Evolutionary conservation across 495 filamentous ascomycete genomes (phyloP).

Genomic region (Haplographium delicatum): DNA sequence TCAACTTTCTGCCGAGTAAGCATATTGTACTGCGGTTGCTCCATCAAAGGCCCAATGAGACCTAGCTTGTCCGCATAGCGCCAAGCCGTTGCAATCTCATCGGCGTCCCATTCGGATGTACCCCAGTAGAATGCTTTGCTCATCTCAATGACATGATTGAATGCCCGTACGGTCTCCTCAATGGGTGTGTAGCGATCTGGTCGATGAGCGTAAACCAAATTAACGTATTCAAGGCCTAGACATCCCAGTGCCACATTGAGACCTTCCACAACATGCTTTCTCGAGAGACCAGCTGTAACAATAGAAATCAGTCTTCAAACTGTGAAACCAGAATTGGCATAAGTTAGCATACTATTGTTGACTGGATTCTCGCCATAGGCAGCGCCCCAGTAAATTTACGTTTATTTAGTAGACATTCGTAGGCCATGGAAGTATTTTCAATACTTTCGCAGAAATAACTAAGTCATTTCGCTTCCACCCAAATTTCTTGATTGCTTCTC

Average conservation of each 20-base stretch:
- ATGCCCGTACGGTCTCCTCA: conserved; percentile 69
- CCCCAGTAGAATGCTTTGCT: conserved; percentile 46
- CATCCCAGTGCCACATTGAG: conserved; percentile 52
- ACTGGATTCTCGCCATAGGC: conserved; percentile 49
- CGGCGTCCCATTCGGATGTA: conserved; percentile 50
- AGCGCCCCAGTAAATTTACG: conserved; percentile 50
- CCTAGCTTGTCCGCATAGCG: conserved; percentile 29
- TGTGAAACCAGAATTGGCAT: no score
- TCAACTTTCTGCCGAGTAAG: conserved; percentile 70
- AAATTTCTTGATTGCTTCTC: conserved; percentile 50
- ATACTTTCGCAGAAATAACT: conserved; percentile 61
- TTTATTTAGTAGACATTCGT: conserved; percentile 26
- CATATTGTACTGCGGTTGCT: conserved; percentile 83
- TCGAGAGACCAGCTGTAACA: conserved; percentile 61
- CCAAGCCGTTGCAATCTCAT: conserved; percentile 53
- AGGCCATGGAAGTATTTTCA: background rate
- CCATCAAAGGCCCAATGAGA: conserved; percentile 27
- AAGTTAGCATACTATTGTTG: no score
- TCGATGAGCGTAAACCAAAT: conserved; percentile 70
- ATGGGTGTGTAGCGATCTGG: conserved; percentile 69
- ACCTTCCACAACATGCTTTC: conserved; percentile 73
- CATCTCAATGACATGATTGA: conserved; percentile 57
- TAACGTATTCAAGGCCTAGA: conserved; percentile 61
- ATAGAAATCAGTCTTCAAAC: no score
- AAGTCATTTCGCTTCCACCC: conserved; percentile 63